phyloP scores from a whole-genome alignment of 2,329 filamentous ascomycete species.

The Purpureocillium takamizusanense region DNA sequence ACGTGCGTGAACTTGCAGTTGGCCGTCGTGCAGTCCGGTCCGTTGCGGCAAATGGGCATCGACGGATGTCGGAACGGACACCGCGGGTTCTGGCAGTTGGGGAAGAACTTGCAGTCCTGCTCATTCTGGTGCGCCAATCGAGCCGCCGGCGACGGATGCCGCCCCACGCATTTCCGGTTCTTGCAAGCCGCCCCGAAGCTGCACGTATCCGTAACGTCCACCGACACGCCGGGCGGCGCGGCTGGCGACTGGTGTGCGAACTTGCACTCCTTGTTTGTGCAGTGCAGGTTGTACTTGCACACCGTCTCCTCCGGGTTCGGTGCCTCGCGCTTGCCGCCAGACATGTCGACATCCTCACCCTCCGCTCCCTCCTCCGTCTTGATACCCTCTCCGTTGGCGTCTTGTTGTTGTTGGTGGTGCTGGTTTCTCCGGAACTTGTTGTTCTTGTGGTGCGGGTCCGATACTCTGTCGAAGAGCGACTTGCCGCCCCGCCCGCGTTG shows the following conservation, averaged over 20 bases:
- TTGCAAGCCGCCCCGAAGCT: conserved; percentile 86
- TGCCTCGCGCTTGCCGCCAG: conserved; percentile 40
- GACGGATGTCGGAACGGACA: conserved; percentile 86
- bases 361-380: conserved; percentile 25
- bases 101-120: conserved; percentile 83
- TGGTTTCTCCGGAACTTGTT: conserved; percentile 42
- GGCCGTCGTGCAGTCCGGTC: conserved; percentile 71
- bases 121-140: conserved; percentile 71
- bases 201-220: conserved; percentile 77
- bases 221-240: conserved; percentile 63
- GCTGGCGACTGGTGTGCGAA: conserved; percentile 93
- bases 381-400: conserved; percentile 17
- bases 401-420: conserved; percentile 28
- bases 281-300: conserved; percentile 85
- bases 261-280: conserved; percentile 81
- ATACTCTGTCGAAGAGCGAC: conserved; percentile 69
- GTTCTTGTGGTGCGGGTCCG: conserved; percentile 38
- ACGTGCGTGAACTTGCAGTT: conserved; percentile 88
- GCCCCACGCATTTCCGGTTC: conserved; percentile 86
- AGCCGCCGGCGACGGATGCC: conserved; percentile 84
- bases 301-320: conserved; percentile 56
- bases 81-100: conserved; percentile 78
- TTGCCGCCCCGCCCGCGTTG: conserved; percentile 34
- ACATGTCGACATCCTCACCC: conserved; percentile 57
- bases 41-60: conserved; percentile 84